Evolutionary conservation across 352 stramenopile species (phyloP), one percentile per base, ranked within the genome.

Genomic region (Globisporangium recalcitrans): DNA sequence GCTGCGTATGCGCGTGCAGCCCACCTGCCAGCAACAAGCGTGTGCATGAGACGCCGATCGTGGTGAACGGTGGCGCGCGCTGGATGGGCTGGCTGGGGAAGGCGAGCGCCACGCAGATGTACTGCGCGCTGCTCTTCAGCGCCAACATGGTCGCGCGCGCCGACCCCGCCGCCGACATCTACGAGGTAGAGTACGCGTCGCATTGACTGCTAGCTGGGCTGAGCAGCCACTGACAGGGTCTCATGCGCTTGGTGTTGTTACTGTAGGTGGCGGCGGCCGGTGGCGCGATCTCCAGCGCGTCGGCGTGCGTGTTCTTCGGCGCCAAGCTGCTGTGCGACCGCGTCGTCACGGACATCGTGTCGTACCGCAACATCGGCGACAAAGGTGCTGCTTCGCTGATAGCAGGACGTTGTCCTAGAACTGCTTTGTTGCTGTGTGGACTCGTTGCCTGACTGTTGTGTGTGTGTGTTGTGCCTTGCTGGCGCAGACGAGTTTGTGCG

Each of bases 41-140:
- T 26, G 62, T 87, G 38, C 69, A 82, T 47, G 82, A 90, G 64
- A 81, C 77, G 10, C 52, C 65, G 1, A 65, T 91, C 26, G 82
- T 84, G 36, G 60, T 72, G 58, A 72, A 82, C 58, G 82, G 77
- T 22, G 80, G 83, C 0, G 71, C 65, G 24, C 52, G 63, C 14
- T 55, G 82, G 47, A 85, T 90, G 77, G 64, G 65, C 27, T 90
- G 77, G 78, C 68, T 91, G 48, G 80, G 82, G 21, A 68, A 67
- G 7, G 80, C 73, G 48, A 88, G 73, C 36, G 72, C 78, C 40
- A 83, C 74, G 62, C 82, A 91, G 48, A 90, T 91, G 80, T 91
- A 90, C 68, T 90, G 80, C 57, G 69, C 78, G 5, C 44, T 91
- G 57, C 64, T 91, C 38, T 71, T 88, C 36, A 82, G 73, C 2